phyloP scores from a whole-genome alignment of 192 early-diverging fungal genomes.

The Backusella westeae region DNA sequence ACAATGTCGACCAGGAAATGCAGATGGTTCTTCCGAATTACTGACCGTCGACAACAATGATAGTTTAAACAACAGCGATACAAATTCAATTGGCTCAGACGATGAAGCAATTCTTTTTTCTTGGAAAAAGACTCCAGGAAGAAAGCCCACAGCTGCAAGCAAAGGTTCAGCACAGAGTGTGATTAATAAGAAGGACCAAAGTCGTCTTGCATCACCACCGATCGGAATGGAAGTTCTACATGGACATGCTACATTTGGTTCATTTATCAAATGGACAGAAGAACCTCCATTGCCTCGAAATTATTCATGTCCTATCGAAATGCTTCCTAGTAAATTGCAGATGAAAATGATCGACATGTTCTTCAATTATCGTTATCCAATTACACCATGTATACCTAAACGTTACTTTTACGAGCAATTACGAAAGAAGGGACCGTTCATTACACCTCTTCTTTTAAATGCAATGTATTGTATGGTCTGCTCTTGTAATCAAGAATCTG shows the following conservation, averaged over 20 bases:
- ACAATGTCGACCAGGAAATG: not conserved
- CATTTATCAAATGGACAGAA: not conserved
- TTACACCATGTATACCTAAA: not conserved
- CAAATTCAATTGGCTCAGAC: not conserved
- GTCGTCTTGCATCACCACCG: not conserved
- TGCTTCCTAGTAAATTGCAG: not conserved
- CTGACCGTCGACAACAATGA: not conserved
- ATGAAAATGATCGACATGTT: not conserved
- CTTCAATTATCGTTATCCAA: not conserved
- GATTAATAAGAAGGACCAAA: not conserved
- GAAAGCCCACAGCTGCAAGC: not conserved
- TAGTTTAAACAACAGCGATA: too few species aligned
- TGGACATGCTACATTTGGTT: not conserved
- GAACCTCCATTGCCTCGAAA: not conserved
- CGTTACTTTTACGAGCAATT: not conserved
- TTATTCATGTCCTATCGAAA: not conserved
- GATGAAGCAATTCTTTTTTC: not conserved
- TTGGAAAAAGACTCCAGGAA: not conserved
- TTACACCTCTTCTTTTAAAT: conserved; percentile 3
- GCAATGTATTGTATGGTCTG: not conserved
- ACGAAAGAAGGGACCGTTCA: not conserved
- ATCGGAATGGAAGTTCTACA: not conserved
- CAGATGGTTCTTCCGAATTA: not conserved
- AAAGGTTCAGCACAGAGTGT: not conserved
- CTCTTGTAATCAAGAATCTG: not conserved